These are phyloP conservation scores for Sporothrix brasiliensis DNA, from an alignment of 2,329 filamentous ascomycete genomes.

Conservation along the genomic window DNA sequence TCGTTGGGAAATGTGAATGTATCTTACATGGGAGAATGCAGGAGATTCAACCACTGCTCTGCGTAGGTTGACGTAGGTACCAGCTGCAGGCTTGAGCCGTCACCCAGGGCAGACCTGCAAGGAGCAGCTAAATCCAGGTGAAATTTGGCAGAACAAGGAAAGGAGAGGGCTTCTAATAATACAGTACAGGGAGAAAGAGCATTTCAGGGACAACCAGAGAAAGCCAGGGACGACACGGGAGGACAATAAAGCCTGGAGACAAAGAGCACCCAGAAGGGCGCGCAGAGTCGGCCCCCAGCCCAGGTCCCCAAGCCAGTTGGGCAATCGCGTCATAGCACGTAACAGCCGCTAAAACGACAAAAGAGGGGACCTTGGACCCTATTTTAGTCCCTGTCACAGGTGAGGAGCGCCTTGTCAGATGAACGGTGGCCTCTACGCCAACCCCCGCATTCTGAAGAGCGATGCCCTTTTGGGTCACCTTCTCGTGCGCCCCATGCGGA, in stretches of 20 bases:
- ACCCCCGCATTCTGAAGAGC: conserved; percentile 11
- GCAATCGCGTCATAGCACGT: conserved; percentile 21
- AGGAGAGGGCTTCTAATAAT: too few relatives aligned
- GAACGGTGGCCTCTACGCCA: background rate
- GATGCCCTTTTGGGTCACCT: background rate
- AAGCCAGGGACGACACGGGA: background rate
- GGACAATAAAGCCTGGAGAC: background rate
- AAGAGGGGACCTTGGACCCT: background rate
- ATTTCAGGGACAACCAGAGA: background rate
- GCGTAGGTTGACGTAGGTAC: background rate
- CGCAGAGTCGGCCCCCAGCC: background rate
- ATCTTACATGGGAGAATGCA: background rate
- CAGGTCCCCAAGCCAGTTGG: background rate
- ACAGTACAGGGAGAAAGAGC: too few relatives aligned
- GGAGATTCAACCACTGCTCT: background rate
- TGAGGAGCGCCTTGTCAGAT: background rate
- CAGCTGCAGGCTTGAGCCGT: background rate
- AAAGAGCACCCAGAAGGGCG: background rate
- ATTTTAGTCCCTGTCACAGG: background rate
- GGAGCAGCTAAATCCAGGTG: too few relatives aligned
- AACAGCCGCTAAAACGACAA: conserved; percentile 2
- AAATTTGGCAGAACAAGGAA: too few relatives aligned
- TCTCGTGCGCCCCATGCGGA: background rate
- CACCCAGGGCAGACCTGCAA: background rate
- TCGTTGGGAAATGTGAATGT: background rate